A percentile compares a stretch with the other conserved stretches of the same genome.
phyloP scores from a whole-genome alignment of 164 flowering plant species.

The Euptelea pleiosperma region DNA sequence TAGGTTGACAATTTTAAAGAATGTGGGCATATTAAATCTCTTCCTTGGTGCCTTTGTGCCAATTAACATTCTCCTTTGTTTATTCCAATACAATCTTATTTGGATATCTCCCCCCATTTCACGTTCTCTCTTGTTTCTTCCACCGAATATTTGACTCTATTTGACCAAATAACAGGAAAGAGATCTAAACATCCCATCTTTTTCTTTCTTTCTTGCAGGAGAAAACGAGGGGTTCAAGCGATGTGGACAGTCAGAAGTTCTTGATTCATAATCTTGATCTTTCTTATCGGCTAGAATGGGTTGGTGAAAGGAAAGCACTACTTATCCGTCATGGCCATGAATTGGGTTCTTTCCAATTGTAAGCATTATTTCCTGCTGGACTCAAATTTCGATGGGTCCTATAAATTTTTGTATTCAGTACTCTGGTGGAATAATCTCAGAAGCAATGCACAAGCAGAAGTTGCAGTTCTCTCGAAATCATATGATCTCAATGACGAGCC shows the following conservation, averaged over 20 bases:
- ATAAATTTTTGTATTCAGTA: no score
- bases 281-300: slow-evolving; percentile 81
- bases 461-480: neutral
- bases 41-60: no score
- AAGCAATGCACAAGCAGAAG: neutral
- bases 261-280: slow-evolving; percentile 78
- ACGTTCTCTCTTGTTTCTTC: neutral
- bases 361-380: slow-evolving; percentile 5
- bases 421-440: slow-evolving; percentile 1
- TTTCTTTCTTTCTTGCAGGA: slow-evolving; percentile 41
- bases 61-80: no score
- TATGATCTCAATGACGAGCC: neutral
- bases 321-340: slow-evolving; percentile 62
- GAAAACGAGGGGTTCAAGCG: slow-evolving; percentile 24
- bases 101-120: neutral
- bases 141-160: neutral
- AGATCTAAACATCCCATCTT: neutral
- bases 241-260: slow-evolving; percentile 47
- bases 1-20: no score
- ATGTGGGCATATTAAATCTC: no score
- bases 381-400: neutral
- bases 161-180: neutral
- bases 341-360: slow-evolving; percentile 70
- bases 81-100: no score
- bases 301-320: slow-evolving; percentile 48